Evolutionary conservation across 208 protist genomes (phyloP), one percentile per base, ranked within the genome.

Genomic region (Angomonas desouzai): DNA sequence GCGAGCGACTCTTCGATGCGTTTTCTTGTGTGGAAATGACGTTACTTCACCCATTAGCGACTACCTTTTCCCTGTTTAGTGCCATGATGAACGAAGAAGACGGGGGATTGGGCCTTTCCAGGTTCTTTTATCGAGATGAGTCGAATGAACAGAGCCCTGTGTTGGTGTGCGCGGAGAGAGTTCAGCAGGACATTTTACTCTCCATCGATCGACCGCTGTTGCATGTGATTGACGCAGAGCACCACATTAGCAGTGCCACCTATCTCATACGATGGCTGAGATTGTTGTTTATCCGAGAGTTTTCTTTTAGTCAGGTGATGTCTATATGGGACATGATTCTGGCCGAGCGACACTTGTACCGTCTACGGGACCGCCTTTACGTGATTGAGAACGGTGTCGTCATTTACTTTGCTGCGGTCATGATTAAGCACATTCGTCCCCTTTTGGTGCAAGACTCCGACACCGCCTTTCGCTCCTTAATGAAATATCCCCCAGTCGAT

Each of bases 231-330:
- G 77, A 83, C 27, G 60, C 53, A 0, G 76, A 88, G 29, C 83
- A 94, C 65, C 67, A 69, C 16, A 89, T 97, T 51, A 69, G 93
- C 56, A 73, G 79, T 28, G 78, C 79, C 16, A 67, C 87, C 0
- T 97, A 97, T 60, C 66, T 93, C 1, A 76, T 97, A 16, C 77
- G 91, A 25, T 97, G 93, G 91, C 65, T 96, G 38, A 79, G 93
- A 34, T 79, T 97, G 23, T 62, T 96, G 25, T 94, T 96, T 51
- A 63, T 96, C 28, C 85, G 91, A 2, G 89, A 96, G 61, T 88
- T 97, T 58, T 74, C 85, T 2, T 64, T 96, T 28, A 29, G 55
- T 1, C 81, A 91, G 51, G 49, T 76, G 34, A 40, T 85, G 0
- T 56, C 75, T 4, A 58, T 97, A 36, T 97, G 93, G 91, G 81